Conservation (phyloP, 306 rosid species). For the Dalbergia cochinchinensis region DNA sequence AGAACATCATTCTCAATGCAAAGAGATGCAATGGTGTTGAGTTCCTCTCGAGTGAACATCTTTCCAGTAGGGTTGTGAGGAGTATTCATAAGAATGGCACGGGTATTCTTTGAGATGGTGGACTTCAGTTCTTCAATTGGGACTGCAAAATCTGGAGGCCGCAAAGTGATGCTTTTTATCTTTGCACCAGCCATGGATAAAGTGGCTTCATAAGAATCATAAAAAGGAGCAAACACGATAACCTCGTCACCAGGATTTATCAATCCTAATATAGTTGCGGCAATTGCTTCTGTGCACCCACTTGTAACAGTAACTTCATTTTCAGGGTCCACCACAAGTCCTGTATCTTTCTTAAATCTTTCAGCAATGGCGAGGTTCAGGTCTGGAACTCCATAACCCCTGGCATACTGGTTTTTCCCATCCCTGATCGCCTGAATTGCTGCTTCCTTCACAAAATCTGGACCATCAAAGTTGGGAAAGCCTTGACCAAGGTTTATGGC, state of each 20-base stretch:
- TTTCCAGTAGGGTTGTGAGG: conserved; percentile 95
- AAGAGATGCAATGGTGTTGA: conserved; percentile 73
- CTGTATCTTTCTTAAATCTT: conserved; percentile 82
- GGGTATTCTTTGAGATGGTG: conserved; percentile 73
- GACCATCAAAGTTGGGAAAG: conserved; percentile 96
- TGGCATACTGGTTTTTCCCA: conserved; percentile 92
- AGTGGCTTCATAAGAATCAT: conserved; percentile 88
- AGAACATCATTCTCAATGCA: conserved; percentile 90
- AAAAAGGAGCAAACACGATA: conserved; percentile 86
- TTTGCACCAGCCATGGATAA: conserved; percentile 96
- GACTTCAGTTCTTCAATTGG: conserved; percentile 80
- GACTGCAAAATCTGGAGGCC: conserved; percentile 80
- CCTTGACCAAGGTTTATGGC: conserved; percentile 97
- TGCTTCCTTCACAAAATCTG: conserved; percentile 94
- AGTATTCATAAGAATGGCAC: conserved; percentile 76
- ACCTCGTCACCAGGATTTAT: conserved; percentile 97
- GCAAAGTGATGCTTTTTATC: conserved; percentile 69
- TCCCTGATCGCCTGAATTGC: conserved; percentile 86
- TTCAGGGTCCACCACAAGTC: conserved; percentile 81
- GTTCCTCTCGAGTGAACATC: conserved; percentile 82
- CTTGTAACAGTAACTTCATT: conserved; percentile 83
- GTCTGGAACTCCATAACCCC: conserved; percentile 84
- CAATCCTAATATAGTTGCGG: conserved; percentile 84
- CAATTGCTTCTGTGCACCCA: conserved; percentile 96
- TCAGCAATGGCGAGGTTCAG: conserved; percentile 81